Percentiles rank a stretch among this genome's conserved stretches.
These are phyloP conservation scores for Coffea eugenioides DNA, from an alignment of 257 asterid species.

Conservation along the genomic window DNA sequence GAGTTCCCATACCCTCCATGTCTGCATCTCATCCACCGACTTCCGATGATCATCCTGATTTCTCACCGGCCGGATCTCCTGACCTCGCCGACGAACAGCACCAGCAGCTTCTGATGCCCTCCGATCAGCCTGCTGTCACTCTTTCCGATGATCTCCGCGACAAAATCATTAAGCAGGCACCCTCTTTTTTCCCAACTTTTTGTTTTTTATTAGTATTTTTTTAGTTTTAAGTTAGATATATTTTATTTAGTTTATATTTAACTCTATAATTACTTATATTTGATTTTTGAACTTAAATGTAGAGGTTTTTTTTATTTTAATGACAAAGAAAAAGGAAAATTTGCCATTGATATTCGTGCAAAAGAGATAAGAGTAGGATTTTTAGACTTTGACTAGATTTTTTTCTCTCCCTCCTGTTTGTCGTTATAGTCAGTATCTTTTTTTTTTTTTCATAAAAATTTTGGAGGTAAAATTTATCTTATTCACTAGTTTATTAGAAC, in stretches of 20 bases:
- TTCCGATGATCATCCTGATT: conserved; percentile 45
- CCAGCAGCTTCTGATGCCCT: conserved; percentile 35
- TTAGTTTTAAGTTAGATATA: background rate
- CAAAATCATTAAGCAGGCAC: conserved; percentile 77
- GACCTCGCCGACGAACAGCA: conserved; percentile 39
- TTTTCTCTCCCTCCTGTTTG: too few relatives aligned
- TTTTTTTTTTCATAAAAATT: too few relatives aligned
- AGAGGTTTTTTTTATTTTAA: background rate
- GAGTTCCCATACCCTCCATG: conserved; percentile 32
- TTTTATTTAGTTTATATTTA: background rate
- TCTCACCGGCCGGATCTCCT: conserved; percentile 67
- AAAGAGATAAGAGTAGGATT: too few relatives aligned
- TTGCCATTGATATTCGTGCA: too few relatives aligned
- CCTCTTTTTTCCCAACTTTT: background rate
- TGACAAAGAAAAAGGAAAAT: too few relatives aligned
- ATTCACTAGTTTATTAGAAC: too few relatives aligned
- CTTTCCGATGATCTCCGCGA: conserved; percentile 66
- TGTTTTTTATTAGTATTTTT: background rate
- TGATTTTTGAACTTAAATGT: background rate
- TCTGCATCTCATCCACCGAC: conserved; percentile 46
- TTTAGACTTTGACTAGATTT: too few relatives aligned
- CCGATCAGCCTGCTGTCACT: conserved; percentile 39
- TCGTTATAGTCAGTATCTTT: too few relatives aligned
- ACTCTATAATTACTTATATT: background rate
- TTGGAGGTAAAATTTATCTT: too few relatives aligned